These are phyloP conservation scores for Mortierella sp. DNA, from an alignment of 371 early-diverging fungal species.

Conservation along the genomic window DNA sequence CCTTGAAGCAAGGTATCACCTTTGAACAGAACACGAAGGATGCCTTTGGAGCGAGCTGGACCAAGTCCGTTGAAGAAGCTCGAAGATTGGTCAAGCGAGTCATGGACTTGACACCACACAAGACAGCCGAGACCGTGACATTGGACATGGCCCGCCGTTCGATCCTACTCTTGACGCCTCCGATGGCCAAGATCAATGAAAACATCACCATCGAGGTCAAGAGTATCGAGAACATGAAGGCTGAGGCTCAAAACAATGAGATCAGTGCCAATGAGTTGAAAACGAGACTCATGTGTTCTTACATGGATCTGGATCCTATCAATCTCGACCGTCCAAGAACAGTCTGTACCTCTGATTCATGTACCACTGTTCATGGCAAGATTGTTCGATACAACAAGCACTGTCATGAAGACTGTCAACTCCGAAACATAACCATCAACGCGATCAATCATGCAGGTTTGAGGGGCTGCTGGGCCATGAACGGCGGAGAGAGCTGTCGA, in stretches of 20 bases:
- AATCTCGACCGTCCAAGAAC: conserved; percentile 32
- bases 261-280: conserved; percentile 26
- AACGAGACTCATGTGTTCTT: conserved; percentile 15
- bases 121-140: conserved; percentile 39
- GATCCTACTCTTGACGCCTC: conserved; percentile 25
- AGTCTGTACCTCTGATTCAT: conserved; percentile 31
- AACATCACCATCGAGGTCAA: conserved; percentile 34
- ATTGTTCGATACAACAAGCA: conserved; percentile 17
- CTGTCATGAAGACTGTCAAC: conserved; percentile 23
- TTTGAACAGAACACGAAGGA: conserved; percentile 21
- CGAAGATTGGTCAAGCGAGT: conserved; percentile 28
- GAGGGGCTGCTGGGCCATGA: conserved; percentile 29
- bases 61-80: conserved; percentile 34
- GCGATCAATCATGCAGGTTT: conserved; percentile 19
- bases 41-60: conserved; percentile 41
- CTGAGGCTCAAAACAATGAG: conserved; percentile 21
- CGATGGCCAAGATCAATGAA: conserved; percentile 44
- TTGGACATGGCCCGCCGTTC: conserved; percentile 35
- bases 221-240: conserved; percentile 16
- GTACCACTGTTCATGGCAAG: conserved; percentile 18
- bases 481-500: conserved; percentile 15
- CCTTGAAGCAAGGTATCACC: conserved; percentile 28
- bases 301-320: conserved; percentile 29
- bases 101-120: conserved; percentile 30
- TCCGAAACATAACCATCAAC: conserved; percentile 20